Base-by-base conservation (phyloP, 495 filamentous ascomycete genomes). In the Bombardia bombarda region DNA sequence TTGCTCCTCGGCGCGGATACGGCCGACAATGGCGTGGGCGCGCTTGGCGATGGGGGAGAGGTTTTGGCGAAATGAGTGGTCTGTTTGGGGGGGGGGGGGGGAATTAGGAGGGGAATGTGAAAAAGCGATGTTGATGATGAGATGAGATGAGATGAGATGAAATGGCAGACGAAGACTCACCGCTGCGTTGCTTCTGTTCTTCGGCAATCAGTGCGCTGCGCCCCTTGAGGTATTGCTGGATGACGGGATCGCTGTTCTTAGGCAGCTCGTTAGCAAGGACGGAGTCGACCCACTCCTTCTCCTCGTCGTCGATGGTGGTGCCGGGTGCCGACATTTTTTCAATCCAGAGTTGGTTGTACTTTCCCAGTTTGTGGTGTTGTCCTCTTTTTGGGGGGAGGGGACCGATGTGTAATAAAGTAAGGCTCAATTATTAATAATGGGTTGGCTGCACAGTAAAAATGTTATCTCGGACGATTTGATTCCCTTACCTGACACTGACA, bases 111-210 rank as follows among this genome's bases (percentile, higher is more conserved):
- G 35, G 21, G 22, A 38, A 7, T 21, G 7, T 37, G 8, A 13
- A n/a, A 8, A 36, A 8, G 12, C 4, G 12, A 10, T 19, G 34
- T 20, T n/a, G 20, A 1, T 19, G 12, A 9, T 7, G 5, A 23
- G 10, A 8, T 7, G 34, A 8, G 34, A n/a, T 33, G 35, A 7
- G 19, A 38, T 23, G 35, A n/a, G n/a, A n/a, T n/a, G n/a, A n/a
- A n/a, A n/a, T n/a, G n/a, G n/a, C n/a, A n/a, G n/a, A n/a, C n/a
- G 24, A 7, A 30, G 10, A 41, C 5, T 21, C 57, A 89, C 85
- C 88, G 62, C 87, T 90, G 35, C 90, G 78, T 46, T 86, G 77
- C 50, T 82, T 82, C 50, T 83, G 79, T 57, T 98, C 92, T 52
- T 90, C 73, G 6, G 66, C 71, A 37, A 94, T 84, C 32, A 96